A percentile compares a stretch with the other conserved stretches of the same genome.
Evolutionary conservation across 441 rosid genomes (phyloP).

Genomic region (Aleurites moluccanus): DNA sequence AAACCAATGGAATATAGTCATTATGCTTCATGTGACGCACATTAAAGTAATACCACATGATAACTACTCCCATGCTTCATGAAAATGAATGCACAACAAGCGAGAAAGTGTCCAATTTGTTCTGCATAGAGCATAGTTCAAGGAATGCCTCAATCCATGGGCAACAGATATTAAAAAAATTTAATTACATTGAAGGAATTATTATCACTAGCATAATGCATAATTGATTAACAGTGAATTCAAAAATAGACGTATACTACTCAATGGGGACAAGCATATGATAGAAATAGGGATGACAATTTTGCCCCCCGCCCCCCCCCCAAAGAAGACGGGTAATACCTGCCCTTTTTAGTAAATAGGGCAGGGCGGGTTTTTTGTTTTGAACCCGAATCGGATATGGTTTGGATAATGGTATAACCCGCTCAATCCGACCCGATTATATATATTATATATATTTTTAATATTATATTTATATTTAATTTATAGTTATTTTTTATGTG

Average conservation of each 20-base stretch:
- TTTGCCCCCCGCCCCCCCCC: too few species aligned
- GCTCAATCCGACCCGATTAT: too few species aligned
- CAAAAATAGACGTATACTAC: neutral
- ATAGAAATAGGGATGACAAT: too few species aligned
- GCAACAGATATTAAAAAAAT: neutral
- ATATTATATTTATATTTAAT: too few species aligned
- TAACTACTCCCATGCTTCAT: neutral
- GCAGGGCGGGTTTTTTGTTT: too few species aligned
- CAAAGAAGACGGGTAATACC: too few species aligned
- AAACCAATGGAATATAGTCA: neutral
- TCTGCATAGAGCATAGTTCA: neutral
- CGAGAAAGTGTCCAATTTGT: neutral
- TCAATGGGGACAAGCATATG: neutral
- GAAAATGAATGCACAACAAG: constrained; percentile 9
- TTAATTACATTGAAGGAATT: neutral
- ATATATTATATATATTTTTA: too few species aligned
- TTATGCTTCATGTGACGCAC: neutral
- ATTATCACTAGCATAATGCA: neutral
- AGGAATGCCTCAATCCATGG: neutral
- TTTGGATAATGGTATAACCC: too few species aligned
- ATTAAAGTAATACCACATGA: neutral
- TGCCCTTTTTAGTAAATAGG: too few species aligned
- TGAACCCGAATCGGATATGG: too few species aligned
- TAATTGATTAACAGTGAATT: neutral
- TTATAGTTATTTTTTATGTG: too few species aligned